Percentiles rank a stretch among this genome's conserved stretches.
Conservation (phyloP, 345 rosid species). For the Ceriops tagal region DNA sequence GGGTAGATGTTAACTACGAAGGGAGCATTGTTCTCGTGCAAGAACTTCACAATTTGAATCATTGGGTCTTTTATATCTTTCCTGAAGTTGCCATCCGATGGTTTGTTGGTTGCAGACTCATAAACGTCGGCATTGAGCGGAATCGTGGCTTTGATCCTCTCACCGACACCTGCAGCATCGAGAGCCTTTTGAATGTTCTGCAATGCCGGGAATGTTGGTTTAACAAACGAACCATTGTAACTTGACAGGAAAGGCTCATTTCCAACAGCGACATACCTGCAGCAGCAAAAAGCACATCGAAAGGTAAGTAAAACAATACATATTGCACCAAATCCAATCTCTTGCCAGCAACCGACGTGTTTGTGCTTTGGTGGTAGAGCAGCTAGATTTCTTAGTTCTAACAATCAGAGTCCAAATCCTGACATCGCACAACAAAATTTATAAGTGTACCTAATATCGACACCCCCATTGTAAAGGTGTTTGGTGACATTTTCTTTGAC, state of each 20-base stretch:
- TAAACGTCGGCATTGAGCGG: slow-evolving; percentile 86
- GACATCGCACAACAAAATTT: no score
- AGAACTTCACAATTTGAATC: slow-evolving; percentile 40
- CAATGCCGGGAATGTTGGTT: slow-evolving; percentile 56
- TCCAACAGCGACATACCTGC: slow-evolving; percentile 83
- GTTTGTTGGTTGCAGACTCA: slow-evolving; percentile 43
- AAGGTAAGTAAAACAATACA: not conserved
- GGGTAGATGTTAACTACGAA: slow-evolving; percentile 89
- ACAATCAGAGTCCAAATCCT: no score
- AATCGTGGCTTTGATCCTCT: slow-evolving; percentile 55
- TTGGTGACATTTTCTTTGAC: slow-evolving; percentile 61
- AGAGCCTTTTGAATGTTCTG: slow-evolving; percentile 68
- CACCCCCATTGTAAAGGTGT: slow-evolving; percentile 43
- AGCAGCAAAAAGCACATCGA: not conserved
- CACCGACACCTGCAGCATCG: slow-evolving; percentile 47
- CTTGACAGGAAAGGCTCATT: slow-evolving; percentile 75
- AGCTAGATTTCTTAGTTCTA: no score
- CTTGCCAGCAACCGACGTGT: not conserved
- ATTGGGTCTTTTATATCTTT: slow-evolving; percentile 41
- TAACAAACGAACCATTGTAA: slow-evolving; percentile 51
- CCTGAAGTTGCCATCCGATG: slow-evolving; percentile 67
- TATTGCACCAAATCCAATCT: not conserved
- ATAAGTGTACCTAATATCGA: slow-evolving; percentile 54
- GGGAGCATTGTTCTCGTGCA: slow-evolving; percentile 43
- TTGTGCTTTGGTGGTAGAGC: no score